A percentile compares a stretch with the other conserved stretches of the same genome.
Evolutionary conservation across 345 rosid genomes (phyloP).

Genomic region (Erucastrum elatum): DNA sequence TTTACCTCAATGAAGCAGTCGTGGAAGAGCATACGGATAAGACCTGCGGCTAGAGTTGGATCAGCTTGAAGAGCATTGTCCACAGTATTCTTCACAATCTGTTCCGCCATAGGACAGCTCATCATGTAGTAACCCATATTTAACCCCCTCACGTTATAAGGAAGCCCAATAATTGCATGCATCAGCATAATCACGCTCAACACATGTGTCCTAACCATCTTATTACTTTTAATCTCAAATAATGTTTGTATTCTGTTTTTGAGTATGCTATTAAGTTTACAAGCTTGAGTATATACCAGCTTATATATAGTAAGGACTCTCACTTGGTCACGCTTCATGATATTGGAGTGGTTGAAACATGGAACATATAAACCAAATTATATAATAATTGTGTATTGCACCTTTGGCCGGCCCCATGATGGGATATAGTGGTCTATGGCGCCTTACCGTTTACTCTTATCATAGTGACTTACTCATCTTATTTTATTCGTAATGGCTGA

Average conservation of each 20-base stretch:
- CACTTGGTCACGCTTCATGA: slow-evolving; percentile 16
- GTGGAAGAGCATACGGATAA: slow-evolving; percentile 88
- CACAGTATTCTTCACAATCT: slow-evolving; percentile 58
- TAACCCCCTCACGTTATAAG: slow-evolving; percentile 45
- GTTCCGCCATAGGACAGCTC: slow-evolving; percentile 76
- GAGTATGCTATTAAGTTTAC: neutral
- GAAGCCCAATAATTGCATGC: slow-evolving; percentile 40
- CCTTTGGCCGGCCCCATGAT: slow-evolving; percentile 13
- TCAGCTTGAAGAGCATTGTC: slow-evolving; percentile 63
- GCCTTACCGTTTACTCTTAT: slow-evolving; percentile 22
- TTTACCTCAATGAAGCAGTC: slow-evolving; percentile 84
- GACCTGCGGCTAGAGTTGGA: slow-evolving; percentile 82
- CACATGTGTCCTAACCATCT: slow-evolving; percentile 38
- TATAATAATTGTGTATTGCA: slow-evolving; percentile 24
- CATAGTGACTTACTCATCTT: slow-evolving; percentile 17
- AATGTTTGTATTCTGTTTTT: neutral
- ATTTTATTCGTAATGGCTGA: slow-evolving; percentile 21
- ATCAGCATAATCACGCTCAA: slow-evolving; percentile 43
- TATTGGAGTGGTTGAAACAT: slow-evolving; percentile 32
- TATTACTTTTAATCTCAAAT: slow-evolving; percentile 4
- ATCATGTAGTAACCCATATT: slow-evolving; percentile 71
- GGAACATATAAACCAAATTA: neutral
- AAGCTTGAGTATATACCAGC: neutral
- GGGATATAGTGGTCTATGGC: slow-evolving; percentile 30
- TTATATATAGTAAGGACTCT: slow-evolving; percentile 5